phyloP scores from a whole-genome alignment of 2,329 filamentous ascomycete genomes.

The Fusarium gaditjirri region DNA sequence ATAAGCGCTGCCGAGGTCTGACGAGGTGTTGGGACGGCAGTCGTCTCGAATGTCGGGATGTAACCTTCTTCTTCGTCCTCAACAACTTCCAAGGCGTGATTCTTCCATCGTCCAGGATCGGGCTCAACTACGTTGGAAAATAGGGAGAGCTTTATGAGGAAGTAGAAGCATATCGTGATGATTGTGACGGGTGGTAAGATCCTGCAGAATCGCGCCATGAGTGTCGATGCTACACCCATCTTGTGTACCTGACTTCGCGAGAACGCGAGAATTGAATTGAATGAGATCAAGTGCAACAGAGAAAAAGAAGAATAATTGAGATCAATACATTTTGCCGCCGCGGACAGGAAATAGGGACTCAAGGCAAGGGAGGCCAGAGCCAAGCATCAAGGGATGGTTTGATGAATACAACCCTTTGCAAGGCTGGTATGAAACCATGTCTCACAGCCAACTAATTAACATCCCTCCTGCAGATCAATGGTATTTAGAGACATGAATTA shows the following conservation, averaged over 20 bases:
- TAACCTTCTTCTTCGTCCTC: background rate
- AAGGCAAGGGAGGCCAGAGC: background rate
- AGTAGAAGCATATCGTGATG: background rate
- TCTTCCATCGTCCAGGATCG: background rate
- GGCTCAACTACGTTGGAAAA: background rate
- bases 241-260: background rate
- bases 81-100: background rate
- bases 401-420: slow-evolving; percentile 1
- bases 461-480: background rate
- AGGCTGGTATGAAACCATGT: slow-evolving; percentile 12
- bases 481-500: background rate
- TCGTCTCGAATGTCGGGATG: background rate
- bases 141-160: background rate
- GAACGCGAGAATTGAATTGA: background rate
- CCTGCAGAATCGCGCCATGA: background rate
- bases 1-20: background rate
- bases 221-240: slow-evolving; percentile 3
- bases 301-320: background rate
- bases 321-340: background rate
- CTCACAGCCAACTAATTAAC: background rate
- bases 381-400: background rate
- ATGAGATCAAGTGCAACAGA: accelerated
- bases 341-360: background rate
- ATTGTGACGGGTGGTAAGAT: background rate
- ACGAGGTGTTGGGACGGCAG: background rate